phyloP scores from a whole-genome alignment of 331 rosid species.

The Quercus lobata region DNA sequence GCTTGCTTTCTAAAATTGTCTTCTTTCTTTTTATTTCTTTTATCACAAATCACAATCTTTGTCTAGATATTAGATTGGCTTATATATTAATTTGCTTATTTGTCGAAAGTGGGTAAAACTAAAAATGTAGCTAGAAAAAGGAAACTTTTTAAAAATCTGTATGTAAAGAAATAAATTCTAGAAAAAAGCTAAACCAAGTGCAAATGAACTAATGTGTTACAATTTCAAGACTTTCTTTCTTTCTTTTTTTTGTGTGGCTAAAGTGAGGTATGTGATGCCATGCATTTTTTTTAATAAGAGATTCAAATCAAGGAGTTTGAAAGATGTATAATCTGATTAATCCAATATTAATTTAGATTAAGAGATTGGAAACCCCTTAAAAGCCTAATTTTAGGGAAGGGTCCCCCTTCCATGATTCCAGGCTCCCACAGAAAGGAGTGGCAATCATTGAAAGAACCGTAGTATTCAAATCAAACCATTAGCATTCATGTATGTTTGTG shows the following conservation, averaged over 20 bases:
- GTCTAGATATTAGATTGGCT: no score
- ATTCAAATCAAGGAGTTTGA: constrained; percentile 35
- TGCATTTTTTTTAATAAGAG: not conserved
- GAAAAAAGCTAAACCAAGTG: no score
- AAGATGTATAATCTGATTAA: constrained; percentile 38
- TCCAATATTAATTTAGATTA: constrained; percentile 20
- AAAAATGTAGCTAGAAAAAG: no score
- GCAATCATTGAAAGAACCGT: constrained; percentile 58
- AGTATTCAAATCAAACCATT: constrained; percentile 37
- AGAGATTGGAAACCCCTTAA: constrained; percentile 32
- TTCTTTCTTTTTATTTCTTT: not conserved
- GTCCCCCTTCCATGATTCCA: constrained; percentile 48
- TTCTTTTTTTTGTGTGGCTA: not conserved
- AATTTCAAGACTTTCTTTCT: not conserved
- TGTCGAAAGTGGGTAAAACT: no score
- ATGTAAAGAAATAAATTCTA: no score
- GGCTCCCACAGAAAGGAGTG: constrained; percentile 34
- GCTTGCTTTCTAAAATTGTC: not conserved
- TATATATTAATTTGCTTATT: no score
- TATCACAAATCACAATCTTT: no score
- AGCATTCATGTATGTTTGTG: constrained; percentile 15
- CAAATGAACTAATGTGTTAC: not conserved
- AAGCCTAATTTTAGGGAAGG: constrained; percentile 49
- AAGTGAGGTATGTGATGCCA: not conserved
- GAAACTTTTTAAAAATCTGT: no score